These are phyloP conservation scores for Ajuga chamaepitys DNA, from an alignment of 257 asterid species.

Conservation along the genomic window DNA sequence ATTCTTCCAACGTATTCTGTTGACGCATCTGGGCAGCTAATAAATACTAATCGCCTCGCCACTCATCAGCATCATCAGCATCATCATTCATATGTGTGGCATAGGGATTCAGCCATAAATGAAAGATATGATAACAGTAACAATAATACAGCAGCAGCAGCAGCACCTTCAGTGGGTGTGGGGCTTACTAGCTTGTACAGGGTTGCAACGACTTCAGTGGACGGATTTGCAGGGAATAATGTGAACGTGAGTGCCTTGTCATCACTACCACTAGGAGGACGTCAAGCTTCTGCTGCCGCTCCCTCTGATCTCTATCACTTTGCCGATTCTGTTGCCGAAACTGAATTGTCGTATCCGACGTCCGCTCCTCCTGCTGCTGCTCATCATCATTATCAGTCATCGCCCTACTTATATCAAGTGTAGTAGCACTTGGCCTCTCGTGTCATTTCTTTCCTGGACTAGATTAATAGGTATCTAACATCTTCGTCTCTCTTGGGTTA, in stretches of 20 bases:
- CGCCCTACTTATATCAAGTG: conserved; percentile 37
- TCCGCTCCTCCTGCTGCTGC: conserved; percentile 15
- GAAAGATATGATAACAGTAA: conserved; percentile 25
- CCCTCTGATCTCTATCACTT: conserved; percentile 50
- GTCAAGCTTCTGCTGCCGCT: conserved; percentile 35
- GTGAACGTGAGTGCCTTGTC: conserved; percentile 13
- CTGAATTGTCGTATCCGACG: conserved; percentile 27
- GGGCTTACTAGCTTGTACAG: conserved; percentile 46
- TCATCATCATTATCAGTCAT: conserved; percentile 19
- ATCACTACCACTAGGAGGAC: conserved; percentile 14
- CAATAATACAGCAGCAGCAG: background rate
- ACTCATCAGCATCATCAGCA: no score
- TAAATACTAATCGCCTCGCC: conserved; percentile 6
- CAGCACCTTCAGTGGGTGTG: conserved; percentile 14
- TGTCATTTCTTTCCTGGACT: no score
- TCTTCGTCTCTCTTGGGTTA: no score
- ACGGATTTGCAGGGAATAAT: conserved; percentile 34
- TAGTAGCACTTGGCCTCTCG: background rate
- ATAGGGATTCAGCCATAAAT: conserved; percentile 26
- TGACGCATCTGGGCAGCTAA: conserved; percentile 28
- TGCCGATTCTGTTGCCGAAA: conserved; percentile 48
- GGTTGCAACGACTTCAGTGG: conserved; percentile 36
- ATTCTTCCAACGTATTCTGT: conserved; percentile 27
- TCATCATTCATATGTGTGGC: conserved; percentile 21
- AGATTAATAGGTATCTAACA: no score